These are phyloP conservation scores for Nicotiana benthamiana DNA, from an alignment of 257 asterid genomes.

Conservation along the genomic window DNA sequence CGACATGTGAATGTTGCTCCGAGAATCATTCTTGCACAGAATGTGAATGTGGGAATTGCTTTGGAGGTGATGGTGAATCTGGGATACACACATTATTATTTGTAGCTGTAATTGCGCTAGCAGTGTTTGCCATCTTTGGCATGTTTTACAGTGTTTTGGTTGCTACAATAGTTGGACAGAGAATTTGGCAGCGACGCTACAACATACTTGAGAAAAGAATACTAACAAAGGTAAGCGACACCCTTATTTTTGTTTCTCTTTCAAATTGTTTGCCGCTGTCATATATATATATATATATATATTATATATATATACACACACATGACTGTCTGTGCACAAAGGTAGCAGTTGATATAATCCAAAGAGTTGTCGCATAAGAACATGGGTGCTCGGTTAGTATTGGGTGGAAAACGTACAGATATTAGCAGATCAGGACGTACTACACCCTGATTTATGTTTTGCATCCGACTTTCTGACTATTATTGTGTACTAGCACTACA, in stretches of 20 bases:
- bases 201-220: slow-evolving; percentile 90
- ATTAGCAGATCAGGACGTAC: no score
- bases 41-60: slow-evolving; percentile 82
- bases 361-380: no score
- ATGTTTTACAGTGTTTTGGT: slow-evolving; percentile 84
- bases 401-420: no score
- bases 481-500: no score
- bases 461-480: no score
- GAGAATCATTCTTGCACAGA: slow-evolving; percentile 35
- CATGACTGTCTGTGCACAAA: no score
- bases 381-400: no score
- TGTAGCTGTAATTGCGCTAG: slow-evolving; percentile 68
- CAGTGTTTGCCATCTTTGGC: slow-evolving; percentile 76
- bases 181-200: slow-evolving; percentile 97
- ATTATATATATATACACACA: no score
- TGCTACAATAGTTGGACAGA: slow-evolving; percentile 90
- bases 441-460: no score
- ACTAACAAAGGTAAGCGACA: slow-evolving; percentile 68
- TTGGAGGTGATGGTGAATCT: slow-evolving; percentile 77
- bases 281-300: no score
- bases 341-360: no score
- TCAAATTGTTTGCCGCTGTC: not conserved
- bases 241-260: not conserved
- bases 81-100: slow-evolving; percentile 57
- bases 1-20: slow-evolving; percentile 1